Evolutionary conservation across 2,329 filamentous ascomycete genomes (phyloP).

Genomic region (Fusarium sp.): DNA sequence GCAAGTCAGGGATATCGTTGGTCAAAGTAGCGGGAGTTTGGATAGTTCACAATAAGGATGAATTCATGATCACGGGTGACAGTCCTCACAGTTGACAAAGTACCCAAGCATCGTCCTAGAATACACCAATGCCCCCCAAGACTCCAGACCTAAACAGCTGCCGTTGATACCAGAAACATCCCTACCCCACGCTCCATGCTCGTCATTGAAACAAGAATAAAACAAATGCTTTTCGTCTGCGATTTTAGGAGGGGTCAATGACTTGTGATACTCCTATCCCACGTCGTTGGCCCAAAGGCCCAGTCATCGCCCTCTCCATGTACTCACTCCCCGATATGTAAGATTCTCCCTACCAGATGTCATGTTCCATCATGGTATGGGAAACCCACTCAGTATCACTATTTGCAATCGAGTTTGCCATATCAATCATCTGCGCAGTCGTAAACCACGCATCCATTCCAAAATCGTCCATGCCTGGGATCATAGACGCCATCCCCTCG

Average conservation of each 20-base stretch:
- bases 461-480: slow-evolving; percentile 36
- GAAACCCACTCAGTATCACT: slow-evolving; percentile 57
- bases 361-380: slow-evolving; percentile 55
- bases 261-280: background rate
- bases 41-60: no score
- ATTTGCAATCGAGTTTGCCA: slow-evolving; percentile 57
- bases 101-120: background rate
- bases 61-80: background rate
- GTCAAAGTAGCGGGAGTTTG: no score
- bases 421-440: slow-evolving; percentile 56
- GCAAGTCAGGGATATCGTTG: no score
- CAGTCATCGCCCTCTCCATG: background rate
- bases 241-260: background rate
- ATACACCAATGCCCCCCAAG: background rate
- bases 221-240: background rate
- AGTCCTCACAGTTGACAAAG: background rate
- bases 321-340: background rate
- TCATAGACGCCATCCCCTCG: slow-evolving; percentile 29
- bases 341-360: slow-evolving; percentile 48
- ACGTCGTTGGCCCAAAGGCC: background rate
- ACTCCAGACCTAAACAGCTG: background rate
- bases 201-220: background rate
- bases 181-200: background rate
- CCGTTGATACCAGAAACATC: background rate
- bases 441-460: slow-evolving; percentile 50